Percentiles rank a stretch among this genome's conserved stretches.
Conservation (phyloP, 2,329 filamentous ascomycete species). For the Arthrobotrys entomopaga region DNA sequence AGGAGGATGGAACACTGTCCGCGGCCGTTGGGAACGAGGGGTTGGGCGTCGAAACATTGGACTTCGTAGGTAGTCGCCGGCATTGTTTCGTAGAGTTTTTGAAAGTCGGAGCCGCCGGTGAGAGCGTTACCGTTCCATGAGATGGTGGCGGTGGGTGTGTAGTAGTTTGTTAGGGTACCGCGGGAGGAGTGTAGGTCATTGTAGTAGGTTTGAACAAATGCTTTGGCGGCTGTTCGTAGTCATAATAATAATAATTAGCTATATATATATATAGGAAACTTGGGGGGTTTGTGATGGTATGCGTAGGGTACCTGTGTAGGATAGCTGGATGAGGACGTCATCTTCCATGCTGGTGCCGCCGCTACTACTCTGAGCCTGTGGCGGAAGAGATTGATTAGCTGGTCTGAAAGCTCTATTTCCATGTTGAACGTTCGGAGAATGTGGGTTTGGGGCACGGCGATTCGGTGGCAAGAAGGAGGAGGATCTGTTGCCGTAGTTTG, state of each 20-base stretch:
- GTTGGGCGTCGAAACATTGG: constrained; percentile 78
- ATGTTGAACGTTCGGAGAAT: no score
- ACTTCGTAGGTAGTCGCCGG: constrained; percentile 75
- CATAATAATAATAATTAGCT: background rate
- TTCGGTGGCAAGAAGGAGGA: no score
- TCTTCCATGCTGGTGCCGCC: constrained; percentile 12
- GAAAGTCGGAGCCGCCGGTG: constrained; percentile 72
- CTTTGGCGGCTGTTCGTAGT: constrained; percentile 70
- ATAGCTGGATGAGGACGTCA: constrained; percentile 39
- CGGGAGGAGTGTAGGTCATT: constrained; percentile 73
- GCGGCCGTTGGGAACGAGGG: constrained; percentile 63
- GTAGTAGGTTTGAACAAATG: constrained; percentile 80
- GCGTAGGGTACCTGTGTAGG: constrained; percentile 31
- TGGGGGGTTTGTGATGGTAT: background rate
- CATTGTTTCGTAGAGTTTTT: constrained; percentile 74
- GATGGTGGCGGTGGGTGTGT: constrained; percentile 74
- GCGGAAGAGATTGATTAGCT: constrained; percentile 11
- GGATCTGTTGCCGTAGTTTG: no score
- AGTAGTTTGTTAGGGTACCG: constrained; percentile 73
- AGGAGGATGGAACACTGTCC: constrained; percentile 77
- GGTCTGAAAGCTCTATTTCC: background rate
- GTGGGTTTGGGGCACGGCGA: no score
- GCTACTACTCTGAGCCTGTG: constrained; percentile 10
- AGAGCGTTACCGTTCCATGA: constrained; percentile 80
- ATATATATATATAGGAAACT: background rate